These are phyloP conservation scores for Blastomyces emzantsi DNA, from an alignment of 2,329 filamentous ascomycete genomes.

Conservation along the genomic window DNA sequence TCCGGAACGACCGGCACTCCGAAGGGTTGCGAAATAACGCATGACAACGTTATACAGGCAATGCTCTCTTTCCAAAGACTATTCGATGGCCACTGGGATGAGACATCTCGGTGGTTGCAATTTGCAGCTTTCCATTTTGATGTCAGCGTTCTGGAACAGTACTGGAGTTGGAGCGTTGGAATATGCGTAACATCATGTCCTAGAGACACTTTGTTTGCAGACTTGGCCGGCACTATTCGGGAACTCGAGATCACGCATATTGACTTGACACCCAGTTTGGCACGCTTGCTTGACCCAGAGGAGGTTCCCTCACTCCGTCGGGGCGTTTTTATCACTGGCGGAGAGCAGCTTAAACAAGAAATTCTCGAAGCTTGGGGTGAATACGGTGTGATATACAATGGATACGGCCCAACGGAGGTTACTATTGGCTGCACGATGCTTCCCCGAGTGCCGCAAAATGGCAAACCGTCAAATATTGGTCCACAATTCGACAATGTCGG, in stretches of 20 bases:
- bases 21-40: conserved; percentile 80
- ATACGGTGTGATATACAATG: conserved; percentile 76
- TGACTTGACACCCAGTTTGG: conserved; percentile 81
- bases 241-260: conserved; percentile 75
- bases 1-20: conserved; percentile 80
- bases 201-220: conserved; percentile 75
- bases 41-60: conserved; percentile 80
- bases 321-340: conserved; percentile 89
- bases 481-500: conserved; percentile 81
- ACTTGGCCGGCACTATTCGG: conserved; percentile 64
- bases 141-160: conserved; percentile 86
- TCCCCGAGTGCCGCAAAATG: conserved; percentile 65
- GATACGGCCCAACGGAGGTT: conserved; percentile 84
- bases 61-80: conserved; percentile 78
- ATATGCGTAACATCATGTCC: conserved; percentile 76
- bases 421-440: conserved; percentile 92
- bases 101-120: conserved; percentile 71
- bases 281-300: conserved; percentile 65
- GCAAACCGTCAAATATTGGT: conserved; percentile 81
- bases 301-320: conserved; percentile 70
- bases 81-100: conserved; percentile 65
- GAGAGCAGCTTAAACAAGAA: conserved; percentile 79
- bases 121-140: conserved; percentile 95
- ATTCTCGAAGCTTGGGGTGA: conserved; percentile 81
- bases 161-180: conserved; percentile 90